A percentile compares a stretch with the other conserved stretches of the same genome.
Evolutionary conservation across 1,284 basidiomycete species (phyloP).

Genomic region (Pseudozyma sp.): DNA sequence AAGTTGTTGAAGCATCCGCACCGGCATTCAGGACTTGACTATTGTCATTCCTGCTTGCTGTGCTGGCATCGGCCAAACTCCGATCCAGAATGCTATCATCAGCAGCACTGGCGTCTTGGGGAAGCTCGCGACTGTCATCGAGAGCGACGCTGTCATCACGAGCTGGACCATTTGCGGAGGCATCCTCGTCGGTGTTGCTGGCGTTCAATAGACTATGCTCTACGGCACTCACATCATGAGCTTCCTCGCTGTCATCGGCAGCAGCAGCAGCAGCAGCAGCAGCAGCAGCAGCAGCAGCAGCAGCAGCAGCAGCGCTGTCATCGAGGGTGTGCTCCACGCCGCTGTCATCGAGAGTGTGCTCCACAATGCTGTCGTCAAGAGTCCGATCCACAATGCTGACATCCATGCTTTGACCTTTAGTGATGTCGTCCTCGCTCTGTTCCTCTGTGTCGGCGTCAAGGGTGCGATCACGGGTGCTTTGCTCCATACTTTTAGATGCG

Average conservation of each 20-base stretch:
- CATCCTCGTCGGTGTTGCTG: neutral
- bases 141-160: too few species aligned
- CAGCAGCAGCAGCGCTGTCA: neutral
- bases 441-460: neutral
- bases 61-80: too few species aligned
- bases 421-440: neutral
- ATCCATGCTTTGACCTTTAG: neutral
- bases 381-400: constrained; percentile 2
- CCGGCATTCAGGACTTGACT: neutral
- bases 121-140: too few species aligned
- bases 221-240: neutral
- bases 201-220: neutral
- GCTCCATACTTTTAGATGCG: constrained; percentile 2
- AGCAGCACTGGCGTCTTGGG: too few species aligned
- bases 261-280: constrained; percentile 4
- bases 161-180: neutral
- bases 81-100: too few species aligned
- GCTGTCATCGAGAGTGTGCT: neutral
- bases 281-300: constrained; percentile 1
- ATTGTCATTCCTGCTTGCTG: too few species aligned
- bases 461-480: constrained; percentile 1
- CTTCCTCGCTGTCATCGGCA: constrained; percentile 4
- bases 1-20: neutral
- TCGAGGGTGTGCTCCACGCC: neutral
- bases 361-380: neutral